Evolutionary conservation across 768 basidiomycete species (phyloP).

Genomic region (Boletellus sp.): DNA sequence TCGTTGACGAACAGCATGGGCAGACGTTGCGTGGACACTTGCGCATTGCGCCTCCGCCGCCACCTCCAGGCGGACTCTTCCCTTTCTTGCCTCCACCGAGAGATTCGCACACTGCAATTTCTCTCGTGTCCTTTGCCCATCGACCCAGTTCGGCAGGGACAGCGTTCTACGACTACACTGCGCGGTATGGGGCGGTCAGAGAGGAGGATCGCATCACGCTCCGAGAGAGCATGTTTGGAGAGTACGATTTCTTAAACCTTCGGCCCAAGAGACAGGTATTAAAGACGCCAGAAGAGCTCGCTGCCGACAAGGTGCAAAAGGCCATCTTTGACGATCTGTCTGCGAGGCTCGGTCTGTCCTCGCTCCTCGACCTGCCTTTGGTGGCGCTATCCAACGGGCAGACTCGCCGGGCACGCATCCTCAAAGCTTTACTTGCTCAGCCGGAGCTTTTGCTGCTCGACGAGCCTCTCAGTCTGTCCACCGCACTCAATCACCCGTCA

Average conservation of each 20-base stretch:
- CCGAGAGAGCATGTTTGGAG: constrained; percentile 63
- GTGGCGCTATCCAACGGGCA: constrained; percentile 91
- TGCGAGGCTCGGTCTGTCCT: constrained; percentile 50
- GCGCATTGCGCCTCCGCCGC: constrained; percentile 59
- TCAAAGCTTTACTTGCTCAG: constrained; percentile 64
- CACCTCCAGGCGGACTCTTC: constrained; percentile 68
- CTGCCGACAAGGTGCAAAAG: constrained; percentile 26
- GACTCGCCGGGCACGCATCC: constrained; percentile 80
- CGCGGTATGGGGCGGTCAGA: constrained; percentile 83
- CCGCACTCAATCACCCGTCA: neutral
- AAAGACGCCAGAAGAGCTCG: constrained; percentile 23
- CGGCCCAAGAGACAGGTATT: constrained; percentile 19
- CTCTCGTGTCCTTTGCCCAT: constrained; percentile 66
- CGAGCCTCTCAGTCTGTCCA: constrained; percentile 75
- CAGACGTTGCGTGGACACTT: constrained; percentile 70
- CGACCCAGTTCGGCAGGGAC: constrained; percentile 53
- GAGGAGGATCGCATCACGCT: constrained; percentile 83
- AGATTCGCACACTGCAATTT: constrained; percentile 50
- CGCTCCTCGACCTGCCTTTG: constrained; percentile 76
- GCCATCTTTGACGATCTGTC: constrained; percentile 52
- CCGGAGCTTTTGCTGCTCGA: constrained; percentile 84
- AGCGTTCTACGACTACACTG: constrained; percentile 90
- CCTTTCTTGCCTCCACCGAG: constrained; percentile 54
- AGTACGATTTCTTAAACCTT: constrained; percentile 38
- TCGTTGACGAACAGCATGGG: neutral